Evolutionary conservation across 768 basidiomycete genomes (phyloP), one percentile per base, ranked within the genome.

Genomic region (Pleurotus tuber-regium): DNA sequence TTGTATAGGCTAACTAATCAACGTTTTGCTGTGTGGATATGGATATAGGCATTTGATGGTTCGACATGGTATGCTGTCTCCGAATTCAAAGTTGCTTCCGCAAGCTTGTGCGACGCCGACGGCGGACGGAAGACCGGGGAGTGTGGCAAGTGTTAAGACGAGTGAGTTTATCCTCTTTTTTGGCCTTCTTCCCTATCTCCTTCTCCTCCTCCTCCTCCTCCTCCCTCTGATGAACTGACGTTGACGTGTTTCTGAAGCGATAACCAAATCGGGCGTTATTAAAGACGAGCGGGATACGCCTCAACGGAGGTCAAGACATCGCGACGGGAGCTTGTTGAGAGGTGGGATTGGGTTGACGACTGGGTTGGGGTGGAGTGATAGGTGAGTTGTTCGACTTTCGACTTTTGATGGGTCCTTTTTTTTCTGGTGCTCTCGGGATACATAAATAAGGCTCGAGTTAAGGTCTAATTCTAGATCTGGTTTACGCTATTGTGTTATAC

Each of bases 331-430:
- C 28, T 52, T 80, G 14, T 66, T 87, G 50, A 64, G 70, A 42
- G 86, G 83, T 1, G 86, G 86, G 2, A 75, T 87, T 47, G 86
- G 86, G 2, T 61, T 87, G 49, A 87, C 86, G 4, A 87, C 86
- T 6, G 86, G 86, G 4, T 65, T 87, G 11, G 86, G 86, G 0
- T 87, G 86, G 86, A 86, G 84, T 58, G 86, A 87, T 58, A 85
- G 83, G 82, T 84, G 29, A 11, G 75, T 66, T 16, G 8, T n/a
- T 7, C 28, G 14, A 10, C 29, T 28, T 44, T 4, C 21, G 35
- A 14, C 21, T 38, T 10, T 19, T 38, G 2, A 10, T 19, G n/a
- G 14, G 35, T 18, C 31, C 21, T 38, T 9, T 19, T n/a, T 38
- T 38, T 38, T 38, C n/a, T 38, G 21, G 3, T 8, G 12, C 14